phyloP scores from a whole-genome alignment of 2,329 filamentous ascomycete genomes.

The Penicillium sp. region DNA sequence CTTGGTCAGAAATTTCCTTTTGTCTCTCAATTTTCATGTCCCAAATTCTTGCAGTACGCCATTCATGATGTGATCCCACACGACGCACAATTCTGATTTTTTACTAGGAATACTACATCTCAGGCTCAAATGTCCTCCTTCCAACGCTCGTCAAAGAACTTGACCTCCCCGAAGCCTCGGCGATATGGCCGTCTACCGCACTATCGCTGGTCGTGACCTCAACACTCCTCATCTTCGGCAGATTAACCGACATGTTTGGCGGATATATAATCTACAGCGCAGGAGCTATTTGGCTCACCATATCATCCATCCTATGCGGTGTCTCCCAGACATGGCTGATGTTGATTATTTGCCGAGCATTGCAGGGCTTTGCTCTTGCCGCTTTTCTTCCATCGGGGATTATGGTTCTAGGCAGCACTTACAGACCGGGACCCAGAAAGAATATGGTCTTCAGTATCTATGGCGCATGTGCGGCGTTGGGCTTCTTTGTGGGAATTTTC shows the following conservation, averaged over 20 bases:
- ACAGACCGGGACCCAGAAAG: slow-evolving; percentile 66
- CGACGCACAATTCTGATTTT: neutral
- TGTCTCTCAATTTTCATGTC: slow-evolving; percentile 61
- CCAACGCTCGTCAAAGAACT: slow-evolving; percentile 63
- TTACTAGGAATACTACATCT: slow-evolving; percentile 68
- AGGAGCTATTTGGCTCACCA: slow-evolving; percentile 61
- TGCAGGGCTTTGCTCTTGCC: slow-evolving; percentile 71
- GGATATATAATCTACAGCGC: slow-evolving; percentile 62
- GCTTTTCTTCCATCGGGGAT: slow-evolving; percentile 69
- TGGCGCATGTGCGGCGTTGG: slow-evolving; percentile 51
- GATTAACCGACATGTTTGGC: slow-evolving; percentile 61
- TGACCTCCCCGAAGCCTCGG: slow-evolving; percentile 63
- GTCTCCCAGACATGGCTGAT: slow-evolving; percentile 67
- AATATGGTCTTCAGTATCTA: slow-evolving; percentile 65
- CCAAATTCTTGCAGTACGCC: slow-evolving; percentile 58
- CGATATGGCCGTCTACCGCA: slow-evolving; percentile 54
- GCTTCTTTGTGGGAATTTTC: slow-evolving; percentile 59
- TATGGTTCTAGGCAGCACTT: slow-evolving; percentile 63
- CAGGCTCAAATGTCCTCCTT: slow-evolving; percentile 68
- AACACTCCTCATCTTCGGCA: slow-evolving; percentile 55
- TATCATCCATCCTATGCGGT: slow-evolving; percentile 68
- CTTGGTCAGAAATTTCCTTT: slow-evolving; percentile 60
- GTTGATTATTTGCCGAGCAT: slow-evolving; percentile 69
- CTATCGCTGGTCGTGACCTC: slow-evolving; percentile 51
- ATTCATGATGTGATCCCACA: neutral